Conservation (phyloP, 1,139 yeast species). For the Debaryomyces fabryi region DNA sequence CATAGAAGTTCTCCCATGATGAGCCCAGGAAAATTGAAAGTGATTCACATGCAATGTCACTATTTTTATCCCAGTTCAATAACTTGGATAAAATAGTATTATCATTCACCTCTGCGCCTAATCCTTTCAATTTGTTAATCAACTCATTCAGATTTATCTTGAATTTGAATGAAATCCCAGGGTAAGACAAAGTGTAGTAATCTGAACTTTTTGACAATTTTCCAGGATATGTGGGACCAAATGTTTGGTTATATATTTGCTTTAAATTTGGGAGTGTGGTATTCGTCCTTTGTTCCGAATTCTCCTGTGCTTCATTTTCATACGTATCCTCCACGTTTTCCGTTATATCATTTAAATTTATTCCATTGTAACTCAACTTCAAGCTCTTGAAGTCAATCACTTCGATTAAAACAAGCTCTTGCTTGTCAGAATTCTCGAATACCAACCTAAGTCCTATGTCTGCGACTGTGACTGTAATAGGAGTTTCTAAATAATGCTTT, state of each 20-base stretch:
- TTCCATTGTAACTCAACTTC: conserved; percentile 36
- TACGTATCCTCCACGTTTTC: conserved; percentile 2
- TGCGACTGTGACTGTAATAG: conserved; percentile 34
- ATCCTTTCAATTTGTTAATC: conserved; percentile 16
- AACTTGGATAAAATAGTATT: conserved; percentile 32
- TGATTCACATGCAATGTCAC: conserved; percentile 39
- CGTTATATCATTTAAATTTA: conserved; percentile 29
- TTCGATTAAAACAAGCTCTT: conserved; percentile 50
- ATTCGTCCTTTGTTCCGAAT: background rate
- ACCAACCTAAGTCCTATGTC: conserved; percentile 39
- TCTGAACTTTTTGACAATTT: conserved; percentile 20
- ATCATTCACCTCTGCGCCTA: conserved; percentile 14
- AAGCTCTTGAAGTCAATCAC: conserved; percentile 32
- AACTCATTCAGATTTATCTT: conserved; percentile 25
- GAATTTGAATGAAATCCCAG: conserved; percentile 56
- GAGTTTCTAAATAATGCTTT: conserved; percentile 29
- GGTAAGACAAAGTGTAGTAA: conserved; percentile 51
- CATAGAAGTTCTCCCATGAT: conserved; percentile 30
- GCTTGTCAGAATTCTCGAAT: conserved; percentile 44
- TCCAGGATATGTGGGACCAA: conserved; percentile 71
- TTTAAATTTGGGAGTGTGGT: conserved; percentile 32
- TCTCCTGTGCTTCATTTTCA: background rate
- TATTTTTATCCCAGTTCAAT: conserved; percentile 32
- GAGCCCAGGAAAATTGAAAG: conserved; percentile 40
- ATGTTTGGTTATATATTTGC: conserved; percentile 54